Conservation (phyloP, 2,329 filamentous ascomycete genomes). For the Bipolaris gigantea region DNA sequence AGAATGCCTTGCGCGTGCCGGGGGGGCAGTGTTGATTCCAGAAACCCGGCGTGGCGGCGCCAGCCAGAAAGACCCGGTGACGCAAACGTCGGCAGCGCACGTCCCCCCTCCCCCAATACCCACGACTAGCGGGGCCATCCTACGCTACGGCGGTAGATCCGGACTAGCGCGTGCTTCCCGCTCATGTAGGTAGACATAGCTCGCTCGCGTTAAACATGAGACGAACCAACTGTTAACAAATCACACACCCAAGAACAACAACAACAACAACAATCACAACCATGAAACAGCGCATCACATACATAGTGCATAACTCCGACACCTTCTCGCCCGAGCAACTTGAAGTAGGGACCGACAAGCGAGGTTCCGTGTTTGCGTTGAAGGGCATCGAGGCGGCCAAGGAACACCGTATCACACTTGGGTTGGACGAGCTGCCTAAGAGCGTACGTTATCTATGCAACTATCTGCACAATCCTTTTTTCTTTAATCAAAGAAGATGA, state of each 20-base stretch:
- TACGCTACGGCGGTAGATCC: neutral
- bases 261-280: conserved; percentile 12
- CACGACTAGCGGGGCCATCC: neutral
- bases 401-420: conserved; percentile 77
- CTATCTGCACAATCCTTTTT: neutral
- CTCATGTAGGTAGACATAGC: too few species aligned
- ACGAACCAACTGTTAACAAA: too few species aligned
- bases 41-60: conserved; percentile 9
- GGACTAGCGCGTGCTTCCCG: neutral
- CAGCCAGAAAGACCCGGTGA: conserved; percentile 8
- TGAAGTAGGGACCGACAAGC: conserved; percentile 50
- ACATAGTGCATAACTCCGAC: conserved; percentile 66
- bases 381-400: conserved; percentile 66
- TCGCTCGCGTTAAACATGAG: too few species aligned
- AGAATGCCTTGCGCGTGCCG: neutral
- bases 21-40: conserved; percentile 19
- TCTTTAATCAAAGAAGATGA: too few species aligned
- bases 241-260: too few species aligned
- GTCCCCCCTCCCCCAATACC: neutral
- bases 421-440: conserved; percentile 70
- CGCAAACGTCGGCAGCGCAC: conserved; percentile 1
- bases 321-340: conserved; percentile 67
- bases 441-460: conserved; percentile 52
- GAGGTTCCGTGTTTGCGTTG: conserved; percentile 54
- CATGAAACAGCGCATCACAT: conserved; percentile 79